A percentile compares a stretch with the other conserved stretches of the same genome.
phyloP scores from a whole-genome alignment of 805 yeast species.

The Ogataea wickerhamii region DNA sequence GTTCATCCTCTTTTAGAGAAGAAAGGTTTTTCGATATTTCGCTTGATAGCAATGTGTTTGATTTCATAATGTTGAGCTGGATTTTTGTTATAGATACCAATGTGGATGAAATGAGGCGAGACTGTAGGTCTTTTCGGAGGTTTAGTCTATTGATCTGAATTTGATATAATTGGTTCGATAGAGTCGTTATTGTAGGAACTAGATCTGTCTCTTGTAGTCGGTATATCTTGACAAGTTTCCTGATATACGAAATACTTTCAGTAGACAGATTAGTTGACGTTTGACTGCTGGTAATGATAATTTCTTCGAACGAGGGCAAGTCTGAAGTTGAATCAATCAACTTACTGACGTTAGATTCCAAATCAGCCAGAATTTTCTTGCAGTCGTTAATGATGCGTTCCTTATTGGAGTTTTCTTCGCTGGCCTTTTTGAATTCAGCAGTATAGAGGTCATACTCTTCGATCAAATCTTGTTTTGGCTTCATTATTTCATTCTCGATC shows the following conservation, averaged over 20 bases:
- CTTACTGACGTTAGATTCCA: constrained; percentile 23
- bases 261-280: constrained; percentile 27
- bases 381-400: constrained; percentile 18
- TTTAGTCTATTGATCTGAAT: constrained; percentile 37
- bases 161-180: constrained; percentile 35
- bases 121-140: constrained; percentile 29
- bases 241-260: constrained; percentile 24
- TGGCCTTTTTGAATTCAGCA: constrained; percentile 31
- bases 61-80: constrained; percentile 36
- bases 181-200: constrained; percentile 32
- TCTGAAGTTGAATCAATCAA: constrained; percentile 21
- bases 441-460: constrained; percentile 40
- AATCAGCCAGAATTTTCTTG: constrained; percentile 17
- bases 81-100: constrained; percentile 35
- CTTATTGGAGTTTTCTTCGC: constrained; percentile 9
- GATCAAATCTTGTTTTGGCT: constrained; percentile 36
- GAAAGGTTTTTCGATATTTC: constrained; percentile 32
- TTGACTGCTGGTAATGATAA: constrained; percentile 28
- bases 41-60: constrained; percentile 29
- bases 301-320: constrained; percentile 29
- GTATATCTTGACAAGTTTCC: constrained; percentile 19
- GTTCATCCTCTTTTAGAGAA: constrained; percentile 30
- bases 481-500: constrained; percentile 36
- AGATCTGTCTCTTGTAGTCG: constrained; percentile 17
- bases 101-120: constrained; percentile 31